phyloP scores from a whole-genome alignment of 2,329 filamentous ascomycete genomes.

The Cephalotrichum gorgonifer region DNA sequence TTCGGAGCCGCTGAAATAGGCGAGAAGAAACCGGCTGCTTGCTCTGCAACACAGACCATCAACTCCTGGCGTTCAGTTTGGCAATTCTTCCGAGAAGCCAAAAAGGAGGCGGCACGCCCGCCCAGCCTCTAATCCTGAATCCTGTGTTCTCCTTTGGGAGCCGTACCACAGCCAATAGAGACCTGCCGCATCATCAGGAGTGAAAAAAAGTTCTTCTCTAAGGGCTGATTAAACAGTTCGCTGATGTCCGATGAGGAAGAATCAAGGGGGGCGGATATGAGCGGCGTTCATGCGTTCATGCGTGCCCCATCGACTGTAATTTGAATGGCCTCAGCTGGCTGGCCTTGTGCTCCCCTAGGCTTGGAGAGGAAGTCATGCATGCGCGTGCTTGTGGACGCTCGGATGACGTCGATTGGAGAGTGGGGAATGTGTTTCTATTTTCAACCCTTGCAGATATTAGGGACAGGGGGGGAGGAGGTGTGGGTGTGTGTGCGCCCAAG shows the following conservation, averaged over 20 bases:
- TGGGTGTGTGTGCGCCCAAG: too few species aligned
- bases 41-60: background rate
- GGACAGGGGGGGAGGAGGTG: background rate
- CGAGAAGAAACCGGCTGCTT: background rate
- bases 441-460: background rate
- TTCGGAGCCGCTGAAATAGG: background rate
- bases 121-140: too few species aligned
- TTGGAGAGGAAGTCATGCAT: background rate
- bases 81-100: background rate
- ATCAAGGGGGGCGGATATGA: slow-evolving; percentile 5
- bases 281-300: slow-evolving; percentile 9
- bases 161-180: too few species aligned
- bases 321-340: background rate
- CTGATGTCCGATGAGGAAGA: background rate
- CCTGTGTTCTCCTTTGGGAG: too few species aligned
- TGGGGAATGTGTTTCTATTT: background rate
- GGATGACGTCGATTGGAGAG: background rate
- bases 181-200: background rate
- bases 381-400: background rate
- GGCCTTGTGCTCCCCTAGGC: background rate
- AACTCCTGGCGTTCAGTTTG: too few species aligned
- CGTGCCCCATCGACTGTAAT: background rate
- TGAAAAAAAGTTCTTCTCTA: too few species aligned
- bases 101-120: background rate
- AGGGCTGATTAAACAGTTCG: slow-evolving; percentile 2